phyloP scores from a whole-genome alignment of 2,329 filamentous ascomycete species.

The Coleophoma cylindrospora region DNA sequence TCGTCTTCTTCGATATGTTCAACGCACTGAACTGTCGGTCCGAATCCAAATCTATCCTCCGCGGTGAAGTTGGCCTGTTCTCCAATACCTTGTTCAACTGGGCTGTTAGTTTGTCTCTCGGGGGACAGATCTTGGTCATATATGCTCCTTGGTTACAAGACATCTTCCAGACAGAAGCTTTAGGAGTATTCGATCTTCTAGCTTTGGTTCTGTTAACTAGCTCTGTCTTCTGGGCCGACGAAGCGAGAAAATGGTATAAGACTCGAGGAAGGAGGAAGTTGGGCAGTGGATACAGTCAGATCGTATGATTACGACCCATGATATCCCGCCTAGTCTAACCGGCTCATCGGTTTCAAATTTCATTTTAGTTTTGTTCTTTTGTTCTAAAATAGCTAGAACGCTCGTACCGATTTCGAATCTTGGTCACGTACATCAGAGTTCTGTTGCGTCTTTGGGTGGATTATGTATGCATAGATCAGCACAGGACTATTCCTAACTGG shows the following conservation, averaged over 20 bases:
- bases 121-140: constrained; percentile 85
- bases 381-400: no score
- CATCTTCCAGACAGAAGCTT: constrained; percentile 91
- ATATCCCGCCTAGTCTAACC: no score
- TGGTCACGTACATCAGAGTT: no score
- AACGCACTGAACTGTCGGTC: constrained; percentile 92
- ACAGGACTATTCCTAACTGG: no score
- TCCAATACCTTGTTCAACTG: constrained; percentile 95
- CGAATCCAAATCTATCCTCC: constrained; percentile 81
- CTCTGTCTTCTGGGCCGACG: constrained; percentile 92
- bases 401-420: no score
- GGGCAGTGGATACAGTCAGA: constrained; percentile 59
- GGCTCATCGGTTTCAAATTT: no score
- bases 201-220: constrained; percentile 73
- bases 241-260: constrained; percentile 75
- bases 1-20: constrained; percentile 99
- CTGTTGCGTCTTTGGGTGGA: no score
- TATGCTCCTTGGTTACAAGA: constrained; percentile 92
- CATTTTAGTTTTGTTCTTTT: no score
- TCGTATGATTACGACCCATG: constrained; percentile 37
- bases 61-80: constrained; percentile 78
- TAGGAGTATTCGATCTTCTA: constrained; percentile 69
- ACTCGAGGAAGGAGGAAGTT: constrained; percentile 50
- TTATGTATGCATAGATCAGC: no score
- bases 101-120: constrained; percentile 78